Base-by-base conservation (phyloP, 148 eudicot species). In the Agrostemma githago region DNA sequence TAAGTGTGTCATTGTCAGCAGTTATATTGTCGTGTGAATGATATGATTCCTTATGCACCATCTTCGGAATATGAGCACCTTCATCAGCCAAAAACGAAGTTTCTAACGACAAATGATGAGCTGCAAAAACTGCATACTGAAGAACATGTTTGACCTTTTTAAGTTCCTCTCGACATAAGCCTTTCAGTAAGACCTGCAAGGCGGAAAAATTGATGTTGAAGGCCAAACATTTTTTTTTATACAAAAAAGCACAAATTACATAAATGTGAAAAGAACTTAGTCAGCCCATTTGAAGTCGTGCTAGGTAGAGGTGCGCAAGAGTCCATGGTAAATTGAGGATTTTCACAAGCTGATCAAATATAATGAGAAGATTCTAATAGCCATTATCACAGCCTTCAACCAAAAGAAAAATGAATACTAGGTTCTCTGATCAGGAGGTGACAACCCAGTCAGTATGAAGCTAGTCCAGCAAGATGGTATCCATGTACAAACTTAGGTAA, bases 81-180 rank as follows among this genome's bases (percentile, higher is more conserved):
- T 95, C 99, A 65, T 96, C 99, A 64, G 96, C 94, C 66, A 92
- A 89, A 79, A 92, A 96, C 17, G 96, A 95, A 72, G 96, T 96
- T 72, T 96, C 97, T 68, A 96, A 81, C 38, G 91, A 92, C 68
- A 96, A 77, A 88, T 96, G 99, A 79, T 96, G 88, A 8, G 99
- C 99, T 76, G 97, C 99, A 79, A 96, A 96, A 26, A 96, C 86
- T 40, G 99, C 92, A 78, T 84, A 90, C 41, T 92, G 96, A 66
- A 90, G 82, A 66, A 90, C 97, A 72, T 88, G 86, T 77, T 96
- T 96, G 80, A 96, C 77, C 85, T 85, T 96, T 82, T 89, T 89
- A 77, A 96, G 86, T 80, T 92, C 97, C 75, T 89, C 90, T 54
- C 86, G 83, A 76, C 79, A 84, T 46, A 85, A 89, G 20, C 99